Evolutionary conservation across 73 alveolate species (phyloP), one percentile per base, ranked within the genome.

Genomic region (Durusdinium trenchii): DNA sequence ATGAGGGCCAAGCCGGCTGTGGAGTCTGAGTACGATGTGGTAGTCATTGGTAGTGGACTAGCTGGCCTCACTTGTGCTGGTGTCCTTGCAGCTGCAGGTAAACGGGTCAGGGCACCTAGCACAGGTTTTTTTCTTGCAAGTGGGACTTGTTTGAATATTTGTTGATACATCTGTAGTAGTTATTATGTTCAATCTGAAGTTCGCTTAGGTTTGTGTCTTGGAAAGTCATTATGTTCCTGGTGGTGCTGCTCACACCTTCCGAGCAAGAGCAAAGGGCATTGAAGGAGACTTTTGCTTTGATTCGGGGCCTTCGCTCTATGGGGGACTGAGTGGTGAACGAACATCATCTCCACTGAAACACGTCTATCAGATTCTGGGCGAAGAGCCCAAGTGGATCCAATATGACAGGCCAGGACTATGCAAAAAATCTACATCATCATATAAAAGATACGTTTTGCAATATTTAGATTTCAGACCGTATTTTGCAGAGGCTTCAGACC

Each of bases 191-290:
- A n/a, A n/a, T n/a, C n/a, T n/a, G n/a, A n/a, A n/a, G n/a, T n/a
- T n/a, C n/a, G n/a, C n/a, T n/a, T n/a, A n/a, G n/a, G n/a, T n/a
- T n/a, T n/a, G n/a, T n/a, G 99, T 96, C 46, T 52, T 96, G 81
- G 99, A 96, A 69, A 61, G 81, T n/a, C 99, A 96, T 86, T 96
- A 96, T 54, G 86, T 45, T 10, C 98, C 99, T 6, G 99, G 99
- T 1, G 99, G 99, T 7, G 96, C 99, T 28, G 94, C 98, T 1
- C 99, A 96, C 50, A 73, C 94, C 78, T 96, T 96, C 69, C 94
- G 94, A 20, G 94, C 94, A 10, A 81, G 94, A 0, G 99, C 94
- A 82, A 94, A 94, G 52, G 99, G 99, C n/a, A 14, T 94, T 18
- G 52, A 94, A 40, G 99, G 99, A 42, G 99, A 94, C 83, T 94